Evolutionary conservation across 1,284 basidiomycete species (phyloP).

Genomic region (Clitocybe nebularis): DNA sequence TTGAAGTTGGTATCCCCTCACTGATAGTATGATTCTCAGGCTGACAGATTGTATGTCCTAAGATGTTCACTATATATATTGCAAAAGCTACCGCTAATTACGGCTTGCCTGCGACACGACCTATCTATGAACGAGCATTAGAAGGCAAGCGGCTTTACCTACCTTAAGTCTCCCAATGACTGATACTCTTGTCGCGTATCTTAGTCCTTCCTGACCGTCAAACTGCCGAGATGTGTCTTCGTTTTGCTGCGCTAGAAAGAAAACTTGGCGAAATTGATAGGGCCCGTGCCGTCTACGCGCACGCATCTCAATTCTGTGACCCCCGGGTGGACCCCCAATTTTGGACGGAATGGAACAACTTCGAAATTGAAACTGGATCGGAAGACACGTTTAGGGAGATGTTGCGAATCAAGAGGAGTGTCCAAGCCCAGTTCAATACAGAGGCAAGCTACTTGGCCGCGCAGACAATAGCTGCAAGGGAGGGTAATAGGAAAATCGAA

Average conservation of each 20-base stretch:
- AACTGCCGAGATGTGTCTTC: conserved; percentile 96
- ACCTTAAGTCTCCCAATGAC: background rate
- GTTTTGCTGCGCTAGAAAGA: conserved; percentile 93
- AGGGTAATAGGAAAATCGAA: conserved; percentile 47
- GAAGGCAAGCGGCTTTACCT: conserved; percentile 43
- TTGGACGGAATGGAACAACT: conserved; percentile 96
- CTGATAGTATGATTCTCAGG: no score
- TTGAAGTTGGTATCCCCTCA: conserved; percentile 63
- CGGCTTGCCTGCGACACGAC: conserved; percentile 92
- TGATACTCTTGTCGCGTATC: background rate
- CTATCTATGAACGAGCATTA: conserved; percentile 96
- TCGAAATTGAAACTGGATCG: conserved; percentile 96
- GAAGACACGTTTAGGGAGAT: conserved; percentile 99
- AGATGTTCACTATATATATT: conserved; percentile 98
- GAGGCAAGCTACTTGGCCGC: conserved; percentile 88
- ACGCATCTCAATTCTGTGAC: conserved; percentile 98
- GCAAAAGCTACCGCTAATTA: conserved; percentile 96
- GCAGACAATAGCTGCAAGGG: conserved; percentile 71
- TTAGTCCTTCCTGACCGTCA: conserved; percentile 82
- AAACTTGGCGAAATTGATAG: conserved; percentile 99
- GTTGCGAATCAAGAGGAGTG: conserved; percentile 95
- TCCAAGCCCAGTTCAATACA: conserved; percentile 98
- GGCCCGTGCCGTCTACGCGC: conserved; percentile 93
- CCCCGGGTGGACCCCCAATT: conserved; percentile 87
- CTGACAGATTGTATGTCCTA: conserved; percentile 4